Base-by-base conservation (phyloP, 1,284 basidiomycete species). In the Trichosporon sp. region DNA sequence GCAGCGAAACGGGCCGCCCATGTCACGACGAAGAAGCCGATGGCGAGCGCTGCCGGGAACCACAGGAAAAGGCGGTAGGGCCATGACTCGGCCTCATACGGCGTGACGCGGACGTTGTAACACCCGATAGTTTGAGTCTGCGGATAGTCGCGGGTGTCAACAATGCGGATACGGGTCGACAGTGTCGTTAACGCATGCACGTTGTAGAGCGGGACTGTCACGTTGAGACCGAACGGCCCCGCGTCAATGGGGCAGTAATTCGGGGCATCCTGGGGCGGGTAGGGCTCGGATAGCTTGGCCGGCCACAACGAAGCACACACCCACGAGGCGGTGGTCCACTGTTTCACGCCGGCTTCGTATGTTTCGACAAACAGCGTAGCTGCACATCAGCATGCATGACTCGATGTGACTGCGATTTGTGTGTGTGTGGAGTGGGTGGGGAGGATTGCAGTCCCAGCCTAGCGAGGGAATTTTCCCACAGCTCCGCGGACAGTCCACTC, bases 291-390 rank as follows among this genome's bases (percentile, higher is more conserved):
- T 19, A 90, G 82, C 8, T 87, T 86, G 8, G 89, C 87, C 10
- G 89, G 86, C 31, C 88, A 87, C 58, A 95, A 81, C 32, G 86
- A 84, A 37, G 85, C 78, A 79, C 93, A 96, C 66, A 95, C 83
- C 73, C 85, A 90, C 7, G 88, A 85, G 65, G 85, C 86, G 66
- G 88, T 88, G 58, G 83, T 83, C 80, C 85, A 88, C 65, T 89
- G 85, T 65, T 84, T 84, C 71, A 93, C 86, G 7, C 91, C 92
- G 56, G 94, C 85, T 25, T 92, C 85, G 60, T 87, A 84, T 1
- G 91, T 88, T 13, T 89, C 87, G 27, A 88, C 89, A 81, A 95
- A 93, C 33, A 95, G 84, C 11, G 92, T 95, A 14, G 91, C 91
- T 89, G 75, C 49, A 71, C 58, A 27, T 19, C 23, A 34, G 57